Conservation (phyloP, 2,329 filamentous ascomycete genomes). For the Apiospora phragmitis region DNA sequence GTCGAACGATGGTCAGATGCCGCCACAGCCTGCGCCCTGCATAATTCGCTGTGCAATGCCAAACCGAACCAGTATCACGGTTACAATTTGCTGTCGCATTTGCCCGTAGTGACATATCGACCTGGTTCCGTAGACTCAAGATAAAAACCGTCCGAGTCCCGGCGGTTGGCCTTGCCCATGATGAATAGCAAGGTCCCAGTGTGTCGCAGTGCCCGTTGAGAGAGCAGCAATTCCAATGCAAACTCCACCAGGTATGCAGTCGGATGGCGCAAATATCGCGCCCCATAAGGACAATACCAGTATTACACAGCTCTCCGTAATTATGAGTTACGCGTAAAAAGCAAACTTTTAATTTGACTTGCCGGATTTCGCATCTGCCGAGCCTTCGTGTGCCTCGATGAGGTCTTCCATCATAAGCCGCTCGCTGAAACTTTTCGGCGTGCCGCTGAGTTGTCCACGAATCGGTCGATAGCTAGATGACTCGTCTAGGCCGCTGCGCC, state of each 20-base stretch:
- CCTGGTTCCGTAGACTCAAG: neutral
- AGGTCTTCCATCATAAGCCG: constrained; percentile 51
- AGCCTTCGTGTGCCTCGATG: constrained; percentile 23
- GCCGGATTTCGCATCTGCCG: neutral
- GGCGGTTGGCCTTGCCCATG: neutral
- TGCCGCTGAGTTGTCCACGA: constrained; percentile 39
- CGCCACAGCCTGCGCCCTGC: neutral
- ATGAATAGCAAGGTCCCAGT: neutral
- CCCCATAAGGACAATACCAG: neutral
- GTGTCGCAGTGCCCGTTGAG: neutral
- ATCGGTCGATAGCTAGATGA: constrained; percentile 45
- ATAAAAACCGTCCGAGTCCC: neutral
- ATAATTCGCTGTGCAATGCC: neutral
- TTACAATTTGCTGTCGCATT: neutral
- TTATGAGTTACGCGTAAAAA: neutral
- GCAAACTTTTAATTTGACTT: neutral
- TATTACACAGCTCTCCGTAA: neutral
- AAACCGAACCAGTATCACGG: neutral
- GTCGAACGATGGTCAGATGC: neutral
- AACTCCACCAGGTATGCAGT: neutral
- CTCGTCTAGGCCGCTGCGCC: constrained; percentile 50
- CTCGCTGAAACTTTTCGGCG: constrained; percentile 49
- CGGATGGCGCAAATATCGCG: neutral
- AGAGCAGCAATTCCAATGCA: neutral
- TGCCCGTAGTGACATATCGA: neutral